phyloP scores from a whole-genome alignment of 306 rosid species.

The Hippophae tibetana region DNA sequence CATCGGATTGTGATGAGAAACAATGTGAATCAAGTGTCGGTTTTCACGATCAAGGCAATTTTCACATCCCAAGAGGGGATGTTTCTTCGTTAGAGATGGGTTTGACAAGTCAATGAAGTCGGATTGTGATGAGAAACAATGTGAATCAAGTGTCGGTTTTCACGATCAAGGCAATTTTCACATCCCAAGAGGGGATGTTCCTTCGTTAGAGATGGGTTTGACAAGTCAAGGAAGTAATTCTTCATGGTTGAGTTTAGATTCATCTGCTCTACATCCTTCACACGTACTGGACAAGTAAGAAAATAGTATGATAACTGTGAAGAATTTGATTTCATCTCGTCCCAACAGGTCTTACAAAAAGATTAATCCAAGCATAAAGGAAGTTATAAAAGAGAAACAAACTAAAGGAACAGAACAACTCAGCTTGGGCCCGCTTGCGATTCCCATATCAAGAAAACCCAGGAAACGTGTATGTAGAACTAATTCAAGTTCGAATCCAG shows the following conservation, averaged over 20 bases:
- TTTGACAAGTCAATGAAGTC: conserved; percentile 29
- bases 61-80: conserved; percentile 19
- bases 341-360: conserved; percentile 28
- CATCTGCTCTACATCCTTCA: conserved; percentile 30
- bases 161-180: conserved; percentile 26
- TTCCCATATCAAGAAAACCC: conserved; percentile 28
- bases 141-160: conserved; percentile 26
- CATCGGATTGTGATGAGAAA: conserved; percentile 13
- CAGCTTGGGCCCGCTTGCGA: conserved; percentile 26
- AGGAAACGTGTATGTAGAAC: conserved; percentile 41
- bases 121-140: conserved; percentile 14
- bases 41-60: conserved; percentile 29
- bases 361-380: conserved; percentile 23
- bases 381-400: conserved; percentile 19
- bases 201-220: conserved; percentile 6
- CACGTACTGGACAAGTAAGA: conserved; percentile 14
- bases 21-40: conserved; percentile 23
- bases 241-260: conserved; percentile 70
- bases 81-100: conserved; percentile 12
- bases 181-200: conserved; percentile 20
- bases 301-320: conserved; percentile 7
- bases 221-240: conserved; percentile 35
- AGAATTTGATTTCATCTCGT: conserved; percentile 22
- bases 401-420: conserved; percentile 28
- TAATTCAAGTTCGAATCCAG: conserved; percentile 25